Base-by-base conservation (phyloP, 805 yeast species). In the Ogataea neopini region DNA sequence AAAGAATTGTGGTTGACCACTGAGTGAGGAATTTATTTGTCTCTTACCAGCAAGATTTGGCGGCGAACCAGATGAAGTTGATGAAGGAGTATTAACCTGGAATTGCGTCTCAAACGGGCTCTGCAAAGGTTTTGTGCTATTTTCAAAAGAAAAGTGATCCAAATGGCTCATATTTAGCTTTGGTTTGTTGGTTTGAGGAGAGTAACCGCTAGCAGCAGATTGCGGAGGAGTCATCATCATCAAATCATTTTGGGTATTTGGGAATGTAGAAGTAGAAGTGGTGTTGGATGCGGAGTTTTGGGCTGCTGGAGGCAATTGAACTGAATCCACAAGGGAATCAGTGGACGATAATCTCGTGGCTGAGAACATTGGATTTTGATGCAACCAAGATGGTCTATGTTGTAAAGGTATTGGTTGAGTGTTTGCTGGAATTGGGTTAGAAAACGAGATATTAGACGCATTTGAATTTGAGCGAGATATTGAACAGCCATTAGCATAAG, bases 321-420 rank as follows among this genome's bases (percentile, higher is more conserved):
- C 65, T n/a, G 67, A 56, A 38, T 67, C 71, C 23, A 66, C 62
- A 11, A 67, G 51, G 11, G 68, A 63, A 47, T 67, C 71, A 1
- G 70, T 63, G 3, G 71, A 67, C 2, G 68, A 58, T 6, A 59
- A 44, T 48, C 69, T 56, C 14, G 61, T 59, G 2, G 66, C 60
- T 15, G 61, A 56, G 44, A 64, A 62, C 32, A 51, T 48, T 22
- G 64, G 66, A 41, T 64, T 66, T 42, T 60, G 59, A 40, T 67
- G 69, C 14, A 67, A 48, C 71, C 71, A 67, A 7, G 71, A 66
- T 11, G 70, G 70, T 45, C 61, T 62, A 39, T 56, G 60, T 23
- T 44, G 49, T 11, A 43, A 46, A 19, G 14, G 46, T 3, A 26
- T 39, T 14, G 42, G 42, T 9, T 39, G 42, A 17, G 15, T 44